Evolutionary conservation across 2,329 filamentous ascomycete genomes (phyloP), one percentile per base, ranked within the genome.

Genomic region (Colletotrichum musicola): DNA sequence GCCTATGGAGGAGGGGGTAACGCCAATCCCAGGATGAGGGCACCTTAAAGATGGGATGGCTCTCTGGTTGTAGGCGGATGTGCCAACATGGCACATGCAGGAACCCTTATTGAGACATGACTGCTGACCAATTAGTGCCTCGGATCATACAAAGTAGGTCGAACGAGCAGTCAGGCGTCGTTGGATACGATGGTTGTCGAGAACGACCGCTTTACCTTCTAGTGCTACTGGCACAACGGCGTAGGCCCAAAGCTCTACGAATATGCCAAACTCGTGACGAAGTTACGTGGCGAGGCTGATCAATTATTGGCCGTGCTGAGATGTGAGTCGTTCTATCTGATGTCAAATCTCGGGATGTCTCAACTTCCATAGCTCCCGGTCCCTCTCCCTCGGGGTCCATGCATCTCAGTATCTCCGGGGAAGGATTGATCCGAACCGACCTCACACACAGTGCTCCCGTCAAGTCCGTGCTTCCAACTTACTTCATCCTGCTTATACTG

Each of bases 101-200:
- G 61, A 59, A 49, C 61, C 46, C 61, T 63, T 54, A 22, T 53
- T 67, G 35, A 58, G 53, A 64, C 60, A 64, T 58, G 2, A 42
- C 27, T 53, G 14, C 27, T 14, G 22, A 47, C 27, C 27, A 64
- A 18, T 40, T 9, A 35, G 30, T 35, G 30, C 30, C 30, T 35
- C 30, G 6, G 30, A 18, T 58, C 10, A 16, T 7, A 58, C 22
- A 16, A 40, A 30, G 6, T 6, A 27, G 12, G 40, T 14, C 27
- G 18, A 47, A 30, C 44, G 30, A 35, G 38, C 14, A 46, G 30
- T 58, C 38, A 47, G 53, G 51, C 42, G 20, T 40, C 47, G 18
- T 18, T 25, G 35, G n/a, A 22, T 50, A 16, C 18, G 30, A 20
- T 35, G 6, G 30, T 35, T 10, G 30, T 35, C 30, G 30, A 35